Base-by-base conservation (phyloP, 2,329 filamentous ascomycete species). In the Sporothrix inflata region DNA sequence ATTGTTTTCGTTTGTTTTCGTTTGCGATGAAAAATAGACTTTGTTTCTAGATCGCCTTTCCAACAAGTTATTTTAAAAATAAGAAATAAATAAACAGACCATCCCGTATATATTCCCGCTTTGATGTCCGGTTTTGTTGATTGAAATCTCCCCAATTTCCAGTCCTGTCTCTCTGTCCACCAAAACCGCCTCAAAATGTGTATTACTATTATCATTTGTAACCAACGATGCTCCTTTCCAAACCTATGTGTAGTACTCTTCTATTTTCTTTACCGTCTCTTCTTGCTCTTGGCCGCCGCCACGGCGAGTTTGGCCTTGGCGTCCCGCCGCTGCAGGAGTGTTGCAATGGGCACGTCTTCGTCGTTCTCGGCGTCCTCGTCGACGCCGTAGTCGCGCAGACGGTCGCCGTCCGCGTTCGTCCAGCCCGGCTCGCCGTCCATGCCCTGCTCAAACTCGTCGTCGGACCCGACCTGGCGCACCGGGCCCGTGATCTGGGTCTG, bases 381-480 rank as follows among this genome's bases (percentile, higher is more conserved):
- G 0, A 96, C 92, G 1, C 93, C 93, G 77, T 90, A 96, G 77
- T 96, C 93, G 55, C 87, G 85, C 67, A 96, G 81, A 45, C 89
- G 84, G 78, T 95, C 92, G 1, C 92, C 93, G 69, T 95, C 92
- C 0, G 88, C 85, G 75, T 94, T 95, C 0, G 85, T 88, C 92
- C 92, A 96, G 5, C 83, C 86, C 55, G 86, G 85, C 77, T 88
- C 84, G 5, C 86, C 87, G 75, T 85, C 83, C 57, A 79, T 75
- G 3, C 79, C 76, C 6, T 79, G 75, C 51, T 79, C 77, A 0
- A 76, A 71, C 3, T 76, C 74, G 27, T 76, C 74, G 3, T 76
- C 75, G 3, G 73, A 75, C 12, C 77, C 77, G 3, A 42, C 68
- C 8, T 68, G 67, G 51, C 51, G 51, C 3, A n/a, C 49, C 9